Conservation (phyloP, 2,329 filamentous ascomycete species). For the Cercospora zeina region DNA sequence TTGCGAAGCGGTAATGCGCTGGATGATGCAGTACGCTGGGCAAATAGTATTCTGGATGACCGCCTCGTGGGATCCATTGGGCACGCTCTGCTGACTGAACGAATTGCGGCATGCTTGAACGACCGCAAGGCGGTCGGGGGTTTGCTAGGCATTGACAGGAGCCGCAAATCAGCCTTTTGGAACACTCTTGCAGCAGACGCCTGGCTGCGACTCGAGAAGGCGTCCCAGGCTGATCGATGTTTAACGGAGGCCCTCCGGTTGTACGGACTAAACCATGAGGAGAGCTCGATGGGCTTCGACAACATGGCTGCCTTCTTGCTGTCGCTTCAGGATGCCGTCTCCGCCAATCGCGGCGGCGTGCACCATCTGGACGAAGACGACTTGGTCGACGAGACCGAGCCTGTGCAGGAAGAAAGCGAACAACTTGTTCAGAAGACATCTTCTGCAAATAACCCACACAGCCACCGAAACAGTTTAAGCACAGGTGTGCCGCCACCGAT, state of each 20-base stretch:
- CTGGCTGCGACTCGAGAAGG: constrained; percentile 77
- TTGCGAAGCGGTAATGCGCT: constrained; percentile 75
- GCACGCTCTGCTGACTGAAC: constrained; percentile 80
- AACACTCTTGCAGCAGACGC: constrained; percentile 77
- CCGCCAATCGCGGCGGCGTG: constrained; percentile 41
- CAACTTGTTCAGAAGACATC: constrained; percentile 35
- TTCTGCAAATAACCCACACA: constrained; percentile 26
- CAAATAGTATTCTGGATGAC: constrained; percentile 74
- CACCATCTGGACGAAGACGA: constrained; percentile 41
- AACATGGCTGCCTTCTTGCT: constrained; percentile 64
- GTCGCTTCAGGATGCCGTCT: constrained; percentile 65
- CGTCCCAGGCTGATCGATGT: constrained; percentile 74
- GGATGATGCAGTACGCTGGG: constrained; percentile 87
- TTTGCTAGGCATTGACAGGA: constrained; percentile 68
- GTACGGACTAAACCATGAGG: constrained; percentile 42
- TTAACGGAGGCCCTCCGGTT: constrained; percentile 66
- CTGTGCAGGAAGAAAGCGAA: constrained; percentile 41
- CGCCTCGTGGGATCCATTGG: constrained; percentile 73
- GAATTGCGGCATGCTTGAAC: constrained; percentile 80
- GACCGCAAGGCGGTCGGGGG: constrained; percentile 66
- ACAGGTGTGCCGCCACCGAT: constrained; percentile 31
- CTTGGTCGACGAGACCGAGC: constrained; percentile 37
- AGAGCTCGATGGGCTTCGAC: constrained; percentile 44
- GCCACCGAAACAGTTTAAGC: constrained; percentile 49
- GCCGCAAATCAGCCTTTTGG: constrained; percentile 88